Conservation (phyloP, 371 early-diverging fungal species). For the Lichtheimia ramosa region DNA sequence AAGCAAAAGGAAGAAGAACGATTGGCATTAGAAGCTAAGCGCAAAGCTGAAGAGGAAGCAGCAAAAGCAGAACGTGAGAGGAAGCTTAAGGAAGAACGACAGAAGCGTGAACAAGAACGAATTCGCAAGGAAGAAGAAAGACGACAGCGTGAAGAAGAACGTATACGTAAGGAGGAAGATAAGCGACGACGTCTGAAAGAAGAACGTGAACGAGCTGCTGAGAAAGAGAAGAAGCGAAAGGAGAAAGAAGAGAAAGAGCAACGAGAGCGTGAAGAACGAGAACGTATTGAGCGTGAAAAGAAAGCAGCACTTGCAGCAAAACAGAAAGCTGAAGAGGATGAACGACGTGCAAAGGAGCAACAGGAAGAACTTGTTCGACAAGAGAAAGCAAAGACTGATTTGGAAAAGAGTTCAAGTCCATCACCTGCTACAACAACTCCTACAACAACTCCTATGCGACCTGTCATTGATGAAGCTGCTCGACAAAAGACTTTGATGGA, state of each 20-base stretch:
- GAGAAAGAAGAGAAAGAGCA: slow-evolving; percentile 60
- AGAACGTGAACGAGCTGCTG: slow-evolving; percentile 53
- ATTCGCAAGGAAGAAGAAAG: slow-evolving; percentile 37
- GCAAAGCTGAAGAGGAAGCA: slow-evolving; percentile 37
- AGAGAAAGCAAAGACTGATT: not conserved
- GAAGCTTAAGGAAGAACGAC: slow-evolving; percentile 48
- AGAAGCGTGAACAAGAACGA: slow-evolving; percentile 43
- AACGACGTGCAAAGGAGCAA: slow-evolving; percentile 1
- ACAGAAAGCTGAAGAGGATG: slow-evolving; percentile 10
- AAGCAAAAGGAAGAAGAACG: slow-evolving; percentile 44
- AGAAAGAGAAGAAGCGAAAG: slow-evolving; percentile 58
- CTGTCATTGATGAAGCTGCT: slow-evolving; percentile 6
- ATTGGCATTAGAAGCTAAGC: slow-evolving; percentile 38
- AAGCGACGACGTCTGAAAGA: slow-evolving; percentile 56
- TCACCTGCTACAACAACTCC: not conserved
- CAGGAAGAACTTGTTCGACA: not conserved
- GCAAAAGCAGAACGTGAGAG: slow-evolving; percentile 33
- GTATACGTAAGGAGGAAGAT: slow-evolving; percentile 56
- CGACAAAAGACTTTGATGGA: slow-evolving; percentile 21
- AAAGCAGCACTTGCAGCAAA: slow-evolving; percentile 20
- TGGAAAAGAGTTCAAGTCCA: not conserved
- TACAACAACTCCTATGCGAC: not conserved
- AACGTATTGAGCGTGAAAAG: slow-evolving; percentile 27
- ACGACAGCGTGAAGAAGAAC: slow-evolving; percentile 57
- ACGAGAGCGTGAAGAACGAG: slow-evolving; percentile 36